phyloP scores from a whole-genome alignment of 2,329 filamentous ascomycete genomes.

The Elsinoe fawcettii region DNA sequence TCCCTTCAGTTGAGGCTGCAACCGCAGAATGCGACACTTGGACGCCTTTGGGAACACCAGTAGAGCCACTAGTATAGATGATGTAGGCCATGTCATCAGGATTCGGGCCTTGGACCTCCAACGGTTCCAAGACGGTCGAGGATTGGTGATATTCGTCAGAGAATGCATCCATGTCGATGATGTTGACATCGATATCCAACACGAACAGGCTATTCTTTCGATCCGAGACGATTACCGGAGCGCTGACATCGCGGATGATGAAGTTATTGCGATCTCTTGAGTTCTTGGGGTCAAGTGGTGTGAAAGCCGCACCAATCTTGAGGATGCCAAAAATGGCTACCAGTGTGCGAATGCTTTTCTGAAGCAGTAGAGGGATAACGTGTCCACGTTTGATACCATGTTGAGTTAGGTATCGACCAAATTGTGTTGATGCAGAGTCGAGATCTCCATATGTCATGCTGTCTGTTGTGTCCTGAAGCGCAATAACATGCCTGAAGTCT shows the following conservation, averaged over 20 bases:
- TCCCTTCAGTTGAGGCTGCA: not conserved
- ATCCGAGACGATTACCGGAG: not conserved
- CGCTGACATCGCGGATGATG: slow-evolving; percentile 18
- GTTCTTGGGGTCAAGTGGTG: slow-evolving; percentile 24
- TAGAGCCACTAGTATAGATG: slow-evolving; percentile 8
- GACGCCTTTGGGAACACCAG: not conserved
- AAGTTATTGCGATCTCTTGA: slow-evolving; percentile 24
- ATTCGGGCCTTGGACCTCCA: not conserved
- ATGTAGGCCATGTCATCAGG: not conserved
- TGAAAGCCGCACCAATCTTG: slow-evolving; percentile 27
- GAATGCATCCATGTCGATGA: not conserved
- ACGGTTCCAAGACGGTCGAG: no score
- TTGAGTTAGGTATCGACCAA: slow-evolving; percentile 19
- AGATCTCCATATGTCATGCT: slow-evolving; percentile 24
- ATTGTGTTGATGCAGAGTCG: slow-evolving; percentile 19
- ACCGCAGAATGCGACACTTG: not conserved
- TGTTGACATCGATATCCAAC: not conserved
- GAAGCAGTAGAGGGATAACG: slow-evolving; percentile 23
- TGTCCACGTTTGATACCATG: slow-evolving; percentile 15
- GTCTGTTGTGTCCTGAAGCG: slow-evolving; percentile 25
- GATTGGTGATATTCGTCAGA: not conserved
- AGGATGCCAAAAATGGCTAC: slow-evolving; percentile 26
- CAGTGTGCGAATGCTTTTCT: slow-evolving; percentile 24
- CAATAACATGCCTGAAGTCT: slow-evolving; percentile 20
- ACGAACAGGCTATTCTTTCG: not conserved